phyloP scores from a whole-genome alignment of 2,329 filamentous ascomycete species.

The Clonostachys sp. region DNA sequence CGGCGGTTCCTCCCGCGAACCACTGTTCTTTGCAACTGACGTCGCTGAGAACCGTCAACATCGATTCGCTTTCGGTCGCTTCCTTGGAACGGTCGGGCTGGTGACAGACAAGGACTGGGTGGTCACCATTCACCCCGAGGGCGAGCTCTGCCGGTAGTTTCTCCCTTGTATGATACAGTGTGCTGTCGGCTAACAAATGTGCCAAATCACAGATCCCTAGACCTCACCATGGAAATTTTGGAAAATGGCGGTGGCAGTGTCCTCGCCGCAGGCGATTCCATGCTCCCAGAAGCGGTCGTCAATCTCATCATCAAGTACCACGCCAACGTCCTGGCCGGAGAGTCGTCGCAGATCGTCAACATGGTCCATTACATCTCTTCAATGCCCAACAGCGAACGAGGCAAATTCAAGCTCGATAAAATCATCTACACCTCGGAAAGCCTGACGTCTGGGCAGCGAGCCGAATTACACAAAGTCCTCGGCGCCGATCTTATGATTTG shows the following conservation, averaged over 20 bases:
- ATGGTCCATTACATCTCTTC: slow-evolving; percentile 26
- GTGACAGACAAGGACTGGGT: slow-evolving; percentile 29
- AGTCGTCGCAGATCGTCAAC: slow-evolving; percentile 29
- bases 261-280: slow-evolving; percentile 1
- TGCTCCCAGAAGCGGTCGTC: slow-evolving; percentile 14
- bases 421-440: slow-evolving; percentile 39
- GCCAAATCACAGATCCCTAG: slow-evolving; percentile 20
- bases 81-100: slow-evolving; percentile 20
- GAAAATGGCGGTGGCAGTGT: background rate
- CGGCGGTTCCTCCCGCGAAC: slow-evolving; percentile 22
- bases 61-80: slow-evolving; percentile 21
- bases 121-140: slow-evolving; percentile 26
- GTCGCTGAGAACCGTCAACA: slow-evolving; percentile 32
- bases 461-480: slow-evolving; percentile 19
- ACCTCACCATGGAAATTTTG: slow-evolving; percentile 25
- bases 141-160: slow-evolving; percentile 28
- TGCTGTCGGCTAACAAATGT: background rate
- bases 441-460: slow-evolving; percentile 22
- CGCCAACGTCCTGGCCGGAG: slow-evolving; percentile 29
- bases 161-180: too few species aligned
- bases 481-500: slow-evolving; percentile 22
- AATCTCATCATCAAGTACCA: slow-evolving; percentile 19
- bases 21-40: slow-evolving; percentile 33
- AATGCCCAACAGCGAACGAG: slow-evolving; percentile 8
- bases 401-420: slow-evolving; percentile 25